A percentile compares a stretch with the other conserved stretches of the same genome.
Conservation (phyloP, 306 rosid genomes). For the Prunus campanulata region DNA sequence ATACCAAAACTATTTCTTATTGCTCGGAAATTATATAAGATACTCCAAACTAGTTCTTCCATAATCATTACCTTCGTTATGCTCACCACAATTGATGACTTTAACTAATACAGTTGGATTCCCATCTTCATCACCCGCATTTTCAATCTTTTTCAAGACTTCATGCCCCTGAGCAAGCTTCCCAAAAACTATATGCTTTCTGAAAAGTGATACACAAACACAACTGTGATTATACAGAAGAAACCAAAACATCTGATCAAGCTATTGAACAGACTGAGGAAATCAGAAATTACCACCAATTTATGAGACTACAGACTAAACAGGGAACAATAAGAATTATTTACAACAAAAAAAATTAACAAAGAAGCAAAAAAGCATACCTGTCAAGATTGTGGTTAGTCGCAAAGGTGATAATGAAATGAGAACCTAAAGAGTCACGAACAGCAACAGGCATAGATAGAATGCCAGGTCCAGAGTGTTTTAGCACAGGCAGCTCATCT, state of each 20-base stretch:
- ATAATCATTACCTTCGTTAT: slow-evolving; percentile 56
- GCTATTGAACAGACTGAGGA: background rate
- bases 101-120: slow-evolving; percentile 85
- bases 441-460: slow-evolving; percentile 78
- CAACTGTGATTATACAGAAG: slow-evolving; percentile 12
- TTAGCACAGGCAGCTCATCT: slow-evolving; percentile 80
- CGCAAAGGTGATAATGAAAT: slow-evolving; percentile 74
- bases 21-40: background rate
- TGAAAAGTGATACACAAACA: slow-evolving; percentile 30
- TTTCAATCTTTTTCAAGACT: slow-evolving; percentile 74
- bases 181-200: slow-evolving; percentile 90
- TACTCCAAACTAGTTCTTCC: background rate
- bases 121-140: slow-evolving; percentile 73
- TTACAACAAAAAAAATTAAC: background rate
- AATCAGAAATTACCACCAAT: background rate
- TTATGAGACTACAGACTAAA: background rate
- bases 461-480: slow-evolving; percentile 79
- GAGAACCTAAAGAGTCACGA: slow-evolving; percentile 82
- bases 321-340: background rate
- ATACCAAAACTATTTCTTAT: background rate
- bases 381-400: slow-evolving; percentile 81
- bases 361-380: slow-evolving; percentile 33
- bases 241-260: background rate
- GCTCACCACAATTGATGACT: slow-evolving; percentile 85
- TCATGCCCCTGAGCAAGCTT: slow-evolving; percentile 76